These are phyloP conservation scores for Oryza meridionalis DNA, from an alignment of 176 grass and related monocot genomes.

Conservation along the genomic window DNA sequence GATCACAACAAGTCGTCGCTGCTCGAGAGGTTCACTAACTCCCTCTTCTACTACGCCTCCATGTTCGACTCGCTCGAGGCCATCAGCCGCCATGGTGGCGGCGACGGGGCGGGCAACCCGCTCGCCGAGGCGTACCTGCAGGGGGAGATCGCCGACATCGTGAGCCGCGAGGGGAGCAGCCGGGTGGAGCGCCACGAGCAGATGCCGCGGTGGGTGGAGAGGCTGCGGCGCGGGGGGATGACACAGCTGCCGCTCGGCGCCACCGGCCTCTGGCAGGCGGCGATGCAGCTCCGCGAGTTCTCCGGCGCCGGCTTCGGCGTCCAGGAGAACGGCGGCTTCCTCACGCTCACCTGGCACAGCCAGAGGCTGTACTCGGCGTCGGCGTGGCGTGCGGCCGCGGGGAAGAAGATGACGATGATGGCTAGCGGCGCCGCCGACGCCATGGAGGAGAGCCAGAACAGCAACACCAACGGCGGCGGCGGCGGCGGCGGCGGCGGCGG, in stretches of 20 bases:
- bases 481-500: not conserved
- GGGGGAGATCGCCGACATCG: constrained; percentile 72
- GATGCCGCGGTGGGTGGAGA: constrained; percentile 44
- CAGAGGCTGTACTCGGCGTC: constrained; percentile 59
- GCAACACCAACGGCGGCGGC: not conserved
- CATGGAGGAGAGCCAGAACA: not conserved
- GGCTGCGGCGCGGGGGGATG: constrained; percentile 50
- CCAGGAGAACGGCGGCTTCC: constrained; percentile 54
- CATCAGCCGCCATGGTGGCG: not conserved
- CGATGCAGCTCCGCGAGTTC: constrained; percentile 46
- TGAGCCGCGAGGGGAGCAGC: constrained; percentile 62
- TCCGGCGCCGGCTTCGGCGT: constrained; percentile 53
- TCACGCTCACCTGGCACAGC: constrained; percentile 62
- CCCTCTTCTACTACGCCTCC: constrained; percentile 73
- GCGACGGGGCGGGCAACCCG: not conserved
- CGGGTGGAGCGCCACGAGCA: constrained; percentile 77
- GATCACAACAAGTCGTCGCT: constrained; percentile 66
- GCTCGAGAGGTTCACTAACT: constrained; percentile 65
- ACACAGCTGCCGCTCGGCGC: constrained; percentile 48
- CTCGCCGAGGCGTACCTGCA: constrained; percentile 62
- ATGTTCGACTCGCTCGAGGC: not conserved
- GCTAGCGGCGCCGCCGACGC: not conserved
- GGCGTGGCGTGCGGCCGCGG: constrained; percentile 46
- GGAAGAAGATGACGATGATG: not conserved
- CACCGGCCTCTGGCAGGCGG: constrained; percentile 43